Base-by-base conservation (phyloP, 176 grass and related monocot genomes). In the Oryza meyeriana region DNA sequence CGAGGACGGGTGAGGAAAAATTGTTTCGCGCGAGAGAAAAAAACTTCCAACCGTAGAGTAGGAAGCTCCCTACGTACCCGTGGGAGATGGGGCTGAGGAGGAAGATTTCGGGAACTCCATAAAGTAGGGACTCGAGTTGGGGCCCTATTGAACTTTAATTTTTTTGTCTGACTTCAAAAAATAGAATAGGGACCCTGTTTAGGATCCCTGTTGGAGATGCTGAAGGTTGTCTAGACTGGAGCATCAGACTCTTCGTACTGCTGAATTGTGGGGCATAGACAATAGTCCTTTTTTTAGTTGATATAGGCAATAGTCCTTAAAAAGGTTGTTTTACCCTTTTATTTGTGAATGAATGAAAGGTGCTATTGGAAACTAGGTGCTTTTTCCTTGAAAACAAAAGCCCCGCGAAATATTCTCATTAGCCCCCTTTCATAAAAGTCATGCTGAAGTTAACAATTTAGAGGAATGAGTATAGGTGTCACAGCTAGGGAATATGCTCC, bases 401-500 rank as follows among this genome's bases (percentile, higher is more conserved):
- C 22, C 55, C 44, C 55, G 18, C 48, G 18, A 68, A 84, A 36
- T 88, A 84, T 74, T 86, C 77, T 74, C n/a, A 59, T 59, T 59
- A 59, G 41, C 3, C 66, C 25, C 29, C 68, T 72, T 83, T 88
- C 24, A 67, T 22, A 24, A 64, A 64, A 34, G 80, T 6, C 85
- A 52, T 68, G 55, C 67, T 79, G 33, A 79, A 61, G 45, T 45
- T 59, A 79, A 80, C 68, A 79, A 81, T 71, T 71, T 41, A 22
- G 77, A 36, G 36, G 81, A 87, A 91, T 80, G 77, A 72, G 84
- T 52, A 39, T 85, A 85, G 50, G 63, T 89, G 76, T 76, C 55
- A 77, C 69, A 83, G 88, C 79, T 86, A 75, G 30, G 75, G 84
- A 87, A 90, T 90, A 90, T 90, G 88, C 79, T 69, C 88, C 79